Percentiles rank a stretch among this genome's conserved stretches.
phyloP scores from a whole-genome alignment of 176 grass and related monocot species.

The Oryza longistaminata region DNA sequence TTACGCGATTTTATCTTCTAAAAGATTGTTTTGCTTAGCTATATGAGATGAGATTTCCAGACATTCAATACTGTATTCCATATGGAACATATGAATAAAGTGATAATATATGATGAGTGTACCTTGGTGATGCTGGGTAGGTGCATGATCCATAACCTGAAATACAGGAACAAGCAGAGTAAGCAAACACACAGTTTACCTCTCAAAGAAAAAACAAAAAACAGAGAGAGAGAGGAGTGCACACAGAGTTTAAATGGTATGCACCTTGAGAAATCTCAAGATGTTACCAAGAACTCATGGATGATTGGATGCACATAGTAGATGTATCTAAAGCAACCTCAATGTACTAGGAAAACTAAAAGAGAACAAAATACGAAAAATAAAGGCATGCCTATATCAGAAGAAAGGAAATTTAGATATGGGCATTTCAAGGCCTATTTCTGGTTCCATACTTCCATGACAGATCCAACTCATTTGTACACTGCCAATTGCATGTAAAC shows the following conservation, averaged over 20 bases:
- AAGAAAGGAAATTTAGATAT: neutral
- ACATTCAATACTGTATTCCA: no score
- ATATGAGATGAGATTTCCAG: neutral
- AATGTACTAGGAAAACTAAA: neutral
- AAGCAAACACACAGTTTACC: no score
- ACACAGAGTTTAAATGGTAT: no score
- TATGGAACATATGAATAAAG: neutral
- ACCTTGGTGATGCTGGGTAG: no score
- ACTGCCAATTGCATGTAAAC: neutral
- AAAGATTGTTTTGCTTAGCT: neutral
- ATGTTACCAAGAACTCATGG: neutral
- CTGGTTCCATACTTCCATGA: neutral
- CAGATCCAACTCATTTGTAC: neutral
- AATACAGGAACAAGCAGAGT: no score
- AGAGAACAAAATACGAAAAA: no score
- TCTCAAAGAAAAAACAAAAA: no score
- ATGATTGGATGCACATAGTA: no score
- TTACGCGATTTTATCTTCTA: neutral
- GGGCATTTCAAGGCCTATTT: neutral
- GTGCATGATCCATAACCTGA: no score
- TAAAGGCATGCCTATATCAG: neutral
- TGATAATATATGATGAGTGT: constrained; percentile 4
- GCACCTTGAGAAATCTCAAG: neutral
- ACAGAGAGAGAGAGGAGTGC: no score
- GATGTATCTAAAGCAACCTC: no score